Base-by-base conservation (phyloP, 2,329 filamentous ascomycete genomes). In the Aspergillus ruber region DNA sequence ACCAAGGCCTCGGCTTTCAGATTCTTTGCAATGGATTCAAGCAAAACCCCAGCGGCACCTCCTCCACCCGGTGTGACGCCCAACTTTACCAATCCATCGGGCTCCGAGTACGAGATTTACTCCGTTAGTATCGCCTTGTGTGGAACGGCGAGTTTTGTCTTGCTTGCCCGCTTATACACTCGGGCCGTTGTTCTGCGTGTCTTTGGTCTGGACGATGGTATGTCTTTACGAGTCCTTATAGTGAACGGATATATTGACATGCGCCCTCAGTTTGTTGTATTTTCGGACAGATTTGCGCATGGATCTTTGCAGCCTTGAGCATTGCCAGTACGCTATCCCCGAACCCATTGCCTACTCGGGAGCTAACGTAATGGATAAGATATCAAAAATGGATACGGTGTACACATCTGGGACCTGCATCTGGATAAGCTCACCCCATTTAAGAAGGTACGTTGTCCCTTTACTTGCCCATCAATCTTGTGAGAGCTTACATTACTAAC, bases 351-450 rank as follows among this genome's bases (percentile, higher is more conserved):
- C 3, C 25, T 29, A 29, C 25, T 6, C 12, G 1, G 6, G 6
- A 20, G 9, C 36, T 50, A 13, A 53, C 29, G 13, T 1, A 21
- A 1, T 12, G 15, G 5, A 10, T 4, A 13, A 53, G 50, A 53
- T 21, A 51, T 51, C 15, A n/a, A 43, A 10, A 51, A 53, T 17
- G 51, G 51, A 15, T 53, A 53, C 27, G 51, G 51, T 2, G 17
- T 45, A 4, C 51, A 53, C n/a, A 49, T 53, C 13, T 53, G 51
- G 51, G 38, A 53, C n/a, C 15, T 53, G 23, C 27, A 51, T 23
- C 45, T 51, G 2, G 44, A 42, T 23, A 44, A 47, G 23, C 33
- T 53, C 15, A 53, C 42, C 13, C 43, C 46, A 2, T 53, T 53
- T 27, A 51, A 53, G 35, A 42, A 52, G 50, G 50, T 52, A 36